Conservation (phyloP, 164 flowering plant genomes). For the Nymphaea colorata region DNA sequence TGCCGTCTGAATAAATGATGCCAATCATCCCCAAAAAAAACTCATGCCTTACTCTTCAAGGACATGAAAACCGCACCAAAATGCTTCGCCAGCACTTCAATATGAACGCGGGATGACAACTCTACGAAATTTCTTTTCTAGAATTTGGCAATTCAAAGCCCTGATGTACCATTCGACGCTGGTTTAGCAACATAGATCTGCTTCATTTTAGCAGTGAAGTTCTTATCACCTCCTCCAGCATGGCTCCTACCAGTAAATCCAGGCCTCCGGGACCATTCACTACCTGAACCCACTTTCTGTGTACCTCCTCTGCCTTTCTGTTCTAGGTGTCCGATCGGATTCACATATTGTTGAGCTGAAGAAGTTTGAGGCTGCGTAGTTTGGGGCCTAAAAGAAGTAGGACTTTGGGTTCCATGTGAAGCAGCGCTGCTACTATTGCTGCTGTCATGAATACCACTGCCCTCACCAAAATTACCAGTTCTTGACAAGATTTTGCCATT, state of each 20-base stretch:
- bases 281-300: constrained; percentile 33
- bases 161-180: constrained; percentile 21
- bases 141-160: constrained; percentile 2
- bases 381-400: constrained; percentile 17
- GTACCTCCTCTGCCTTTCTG: constrained; percentile 39
- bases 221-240: constrained; percentile 39
- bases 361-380: constrained; percentile 32
- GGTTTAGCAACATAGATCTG: constrained; percentile 92
- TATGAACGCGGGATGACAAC: background rate
- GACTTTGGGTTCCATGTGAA: constrained; percentile 12
- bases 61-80: background rate
- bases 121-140: background rate
- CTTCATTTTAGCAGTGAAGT: constrained; percentile 46
- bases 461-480: constrained; percentile 18
- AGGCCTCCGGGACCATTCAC: constrained; percentile 44
- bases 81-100: background rate
- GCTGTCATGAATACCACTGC: constrained; percentile 4
- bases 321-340: constrained; percentile 34
- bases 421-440: constrained; percentile 14
- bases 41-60: background rate
- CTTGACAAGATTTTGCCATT: constrained; percentile 15
- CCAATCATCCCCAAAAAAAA: background rate
- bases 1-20: background rate
- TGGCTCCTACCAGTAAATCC: constrained; percentile 64
- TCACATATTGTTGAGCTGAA: constrained; percentile 33